Evolutionary conservation across 2,329 filamentous ascomycete genomes (phyloP), one percentile per base, ranked within the genome.

Genomic region (Penicillium italicum): DNA sequence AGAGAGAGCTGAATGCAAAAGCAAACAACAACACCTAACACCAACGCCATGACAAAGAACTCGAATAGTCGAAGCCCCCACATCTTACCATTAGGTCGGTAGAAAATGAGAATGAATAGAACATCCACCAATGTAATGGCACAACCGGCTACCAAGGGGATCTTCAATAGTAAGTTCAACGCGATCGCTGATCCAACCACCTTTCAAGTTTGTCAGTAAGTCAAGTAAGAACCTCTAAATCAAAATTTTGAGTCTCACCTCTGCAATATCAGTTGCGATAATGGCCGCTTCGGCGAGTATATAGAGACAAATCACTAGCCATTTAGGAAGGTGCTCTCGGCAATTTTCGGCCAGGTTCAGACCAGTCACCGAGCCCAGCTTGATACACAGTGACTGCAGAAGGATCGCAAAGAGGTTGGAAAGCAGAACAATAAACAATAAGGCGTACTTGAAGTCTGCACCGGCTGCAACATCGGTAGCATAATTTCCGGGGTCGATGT

Each of bases 221-320:
- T 57, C 34, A 18, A 48, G 28, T 7, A 14, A 12, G 12, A 22
- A 2, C 1, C 8, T 28, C 28, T 36, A 33, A 10, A 33, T 4
- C 9, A 34, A 22, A 18, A 40, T n/a, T n/a, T 9, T 8, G 11
- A n/a, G 12, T 52, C 72, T 61, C 64, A 82, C 82, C 73, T 89
- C 86, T 54, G 86, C 86, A 60, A 89, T 84, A 68, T 89, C 86
- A 0, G 86, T 89, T 0, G 86, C 86, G 50, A 89, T 84, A 55
- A 89, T 89, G 57, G 86, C 85, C 5, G 80, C 74, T 69, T 89
- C 86, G 1, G 85, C 82, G 59, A 89, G 75, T 20, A 79, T 69
- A 64, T 89, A 89, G 3, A 89, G 74, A 18, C 77, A 66, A 42
- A 81, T 79, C 58, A 85, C 87, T 53, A 89, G 67, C 86, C 86